phyloP scores from a whole-genome alignment of 108 stramenopile species.

The Nitzschia sp. region DNA sequence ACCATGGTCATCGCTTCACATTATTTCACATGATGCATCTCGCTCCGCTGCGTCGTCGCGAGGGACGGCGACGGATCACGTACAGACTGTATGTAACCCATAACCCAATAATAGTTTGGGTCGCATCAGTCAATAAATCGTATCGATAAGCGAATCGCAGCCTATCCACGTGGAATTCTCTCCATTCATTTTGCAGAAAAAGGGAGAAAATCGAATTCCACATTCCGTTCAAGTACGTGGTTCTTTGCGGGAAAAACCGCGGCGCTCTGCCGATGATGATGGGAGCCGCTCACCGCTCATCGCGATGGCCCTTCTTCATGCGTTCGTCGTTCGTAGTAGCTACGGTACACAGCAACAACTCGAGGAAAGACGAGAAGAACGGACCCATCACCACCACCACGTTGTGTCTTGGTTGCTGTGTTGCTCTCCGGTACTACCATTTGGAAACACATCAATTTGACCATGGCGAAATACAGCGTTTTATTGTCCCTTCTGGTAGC shows the following conservation, averaged over 20 bases:
- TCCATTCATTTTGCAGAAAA: too few species aligned
- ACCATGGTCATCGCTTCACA: background rate
- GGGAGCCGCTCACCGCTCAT: background rate
- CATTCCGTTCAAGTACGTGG: background rate
- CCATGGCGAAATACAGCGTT: slow-evolving; percentile 44
- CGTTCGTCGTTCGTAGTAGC: too few species aligned
- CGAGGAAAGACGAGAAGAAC: background rate
- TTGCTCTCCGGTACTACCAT: background rate
- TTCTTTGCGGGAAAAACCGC: background rate
- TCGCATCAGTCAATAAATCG: too few species aligned
- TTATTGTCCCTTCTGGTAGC: slow-evolving; percentile 37
- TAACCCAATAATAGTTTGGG: too few species aligned
- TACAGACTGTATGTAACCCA: too few species aligned
- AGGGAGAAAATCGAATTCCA: background rate
- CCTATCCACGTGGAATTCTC: background rate
- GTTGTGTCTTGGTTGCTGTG: background rate
- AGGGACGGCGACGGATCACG: too few species aligned
- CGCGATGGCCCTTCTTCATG: too few species aligned
- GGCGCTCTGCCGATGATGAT: too few species aligned
- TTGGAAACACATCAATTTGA: slow-evolving; percentile 15
- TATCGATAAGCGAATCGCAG: too few species aligned
- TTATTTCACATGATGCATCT: background rate
- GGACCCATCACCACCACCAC: background rate
- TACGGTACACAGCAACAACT: too few species aligned
- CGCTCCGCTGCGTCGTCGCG: too few species aligned